phyloP scores from a whole-genome alignment of 192 early-diverging fungal genomes.

The Coemansia sp. region DNA sequence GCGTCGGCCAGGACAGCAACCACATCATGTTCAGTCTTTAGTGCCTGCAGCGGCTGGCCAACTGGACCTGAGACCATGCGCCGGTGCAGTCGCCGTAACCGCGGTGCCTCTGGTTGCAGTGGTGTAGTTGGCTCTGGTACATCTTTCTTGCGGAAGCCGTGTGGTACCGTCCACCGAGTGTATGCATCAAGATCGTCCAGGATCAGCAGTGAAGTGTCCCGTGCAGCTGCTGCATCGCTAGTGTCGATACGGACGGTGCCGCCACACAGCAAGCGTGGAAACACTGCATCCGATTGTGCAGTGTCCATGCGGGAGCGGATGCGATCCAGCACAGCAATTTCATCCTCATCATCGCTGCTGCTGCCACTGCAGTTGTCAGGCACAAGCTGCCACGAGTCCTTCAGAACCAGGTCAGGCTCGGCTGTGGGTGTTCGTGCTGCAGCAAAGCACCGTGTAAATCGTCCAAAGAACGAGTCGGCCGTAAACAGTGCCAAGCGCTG shows the following conservation, averaged over 20 bases:
- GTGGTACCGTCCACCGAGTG: conserved; percentile 42
- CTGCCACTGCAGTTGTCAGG: not conserved
- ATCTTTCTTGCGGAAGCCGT: conserved; percentile 10
- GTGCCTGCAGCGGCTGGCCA: conserved; percentile 28
- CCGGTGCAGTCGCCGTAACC: conserved; percentile 31
- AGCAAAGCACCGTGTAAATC: conserved; percentile 41
- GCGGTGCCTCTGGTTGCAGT: not conserved
- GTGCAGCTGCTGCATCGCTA: conserved; percentile 5
- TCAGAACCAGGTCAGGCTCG: conserved; percentile 22
- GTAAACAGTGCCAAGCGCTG: conserved; percentile 26
- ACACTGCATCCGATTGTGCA: conserved; percentile 11
- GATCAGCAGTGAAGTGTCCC: conserved; percentile 36
- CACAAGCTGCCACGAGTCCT: conserved; percentile 49
- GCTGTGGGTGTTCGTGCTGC: conserved; percentile 16
- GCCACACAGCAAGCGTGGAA: conserved; percentile 34
- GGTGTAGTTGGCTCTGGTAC: not conserved
- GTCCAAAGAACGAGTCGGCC: conserved; percentile 44
- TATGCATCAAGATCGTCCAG: conserved; percentile 26
- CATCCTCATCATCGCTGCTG: conserved; percentile 11
- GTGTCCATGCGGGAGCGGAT: conserved; percentile 30
- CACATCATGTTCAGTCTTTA: conserved; percentile 30
- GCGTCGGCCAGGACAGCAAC: conserved; percentile 41
- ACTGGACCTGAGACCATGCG: conserved; percentile 46
- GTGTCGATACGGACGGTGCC: conserved; percentile 33
- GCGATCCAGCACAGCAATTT: conserved; percentile 29